phyloP scores from a whole-genome alignment of 768 basidiomycete genomes.

The Collybiopsis confluens region DNA sequence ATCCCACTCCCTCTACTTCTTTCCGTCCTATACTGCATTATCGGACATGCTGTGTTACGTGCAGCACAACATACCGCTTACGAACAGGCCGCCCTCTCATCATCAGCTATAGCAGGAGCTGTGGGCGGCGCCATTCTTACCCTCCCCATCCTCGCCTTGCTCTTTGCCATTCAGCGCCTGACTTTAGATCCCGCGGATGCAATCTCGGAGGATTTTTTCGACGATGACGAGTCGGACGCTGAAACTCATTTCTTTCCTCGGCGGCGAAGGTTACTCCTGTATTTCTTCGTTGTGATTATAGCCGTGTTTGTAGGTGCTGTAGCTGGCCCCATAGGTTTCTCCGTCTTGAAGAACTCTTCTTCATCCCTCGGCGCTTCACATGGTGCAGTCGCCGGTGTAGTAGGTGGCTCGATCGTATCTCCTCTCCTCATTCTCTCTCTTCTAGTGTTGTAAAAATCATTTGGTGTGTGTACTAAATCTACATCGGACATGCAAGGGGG shows the following conservation, averaged over 20 bases:
- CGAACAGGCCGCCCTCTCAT: neutral
- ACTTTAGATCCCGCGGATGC: neutral
- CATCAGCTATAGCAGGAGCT: neutral
- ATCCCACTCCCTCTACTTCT: neutral
- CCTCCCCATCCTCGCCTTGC: neutral
- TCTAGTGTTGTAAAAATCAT: neutral
- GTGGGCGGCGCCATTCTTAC: neutral
- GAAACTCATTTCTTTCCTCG: neutral
- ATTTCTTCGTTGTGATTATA: neutral
- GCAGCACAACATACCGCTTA: neutral
- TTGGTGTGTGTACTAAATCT: no score
- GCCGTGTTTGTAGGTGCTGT: neutral
- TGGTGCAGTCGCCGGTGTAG: neutral
- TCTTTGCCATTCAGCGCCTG: neutral
- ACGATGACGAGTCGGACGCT: neutral
- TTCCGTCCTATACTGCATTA: neutral
- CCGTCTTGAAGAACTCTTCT: neutral
- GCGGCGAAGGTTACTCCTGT: neutral
- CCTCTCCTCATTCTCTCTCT: neutral
- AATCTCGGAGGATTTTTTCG: neutral
- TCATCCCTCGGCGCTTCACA: neutral
- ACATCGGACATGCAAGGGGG: no score
- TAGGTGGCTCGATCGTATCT: neutral
- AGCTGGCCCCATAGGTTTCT: neutral
- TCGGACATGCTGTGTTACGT: neutral